A percentile compares a stretch with the other conserved stretches of the same genome.
These are phyloP conservation scores for Magnaporthales sp. DNA, from an alignment of 2,329 filamentous ascomycete genomes.

Conservation along the genomic window DNA sequence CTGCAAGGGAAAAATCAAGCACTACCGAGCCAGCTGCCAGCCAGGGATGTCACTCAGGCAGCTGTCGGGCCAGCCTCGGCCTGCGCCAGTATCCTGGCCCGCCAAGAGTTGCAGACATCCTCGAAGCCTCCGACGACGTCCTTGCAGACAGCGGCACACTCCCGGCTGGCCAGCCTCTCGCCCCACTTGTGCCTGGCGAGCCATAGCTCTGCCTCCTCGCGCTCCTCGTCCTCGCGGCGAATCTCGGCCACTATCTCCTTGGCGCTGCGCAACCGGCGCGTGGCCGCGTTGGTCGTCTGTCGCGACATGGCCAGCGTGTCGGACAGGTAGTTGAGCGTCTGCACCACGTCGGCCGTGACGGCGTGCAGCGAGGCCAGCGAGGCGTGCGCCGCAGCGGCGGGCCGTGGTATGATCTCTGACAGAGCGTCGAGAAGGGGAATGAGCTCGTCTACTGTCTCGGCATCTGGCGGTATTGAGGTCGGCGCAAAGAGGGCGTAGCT, in stretches of 20 bases:
- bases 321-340: conserved; percentile 76
- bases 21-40: background rate
- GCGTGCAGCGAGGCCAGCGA: conserved; percentile 62
- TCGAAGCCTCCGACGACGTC: conserved; percentile 92
- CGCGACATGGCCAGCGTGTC: conserved; percentile 92
- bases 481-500: conserved; percentile 64
- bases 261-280: conserved; percentile 68
- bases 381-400: conserved; percentile 51
- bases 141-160: conserved; percentile 75
- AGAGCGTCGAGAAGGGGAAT: conserved; percentile 58
- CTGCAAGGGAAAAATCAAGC: background rate
- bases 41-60: conserved; percentile 3
- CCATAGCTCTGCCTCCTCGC: conserved; percentile 76
- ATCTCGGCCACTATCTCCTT: conserved; percentile 83
- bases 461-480: conserved; percentile 51
- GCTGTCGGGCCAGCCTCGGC: conserved; percentile 39
- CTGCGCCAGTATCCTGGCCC: conserved; percentile 62
- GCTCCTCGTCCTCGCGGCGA: conserved; percentile 70
- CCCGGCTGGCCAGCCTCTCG: conserved; percentile 62
- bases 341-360: conserved; percentile 63
- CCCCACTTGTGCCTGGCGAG: conserved; percentile 79
- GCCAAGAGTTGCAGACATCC: conserved; percentile 78
- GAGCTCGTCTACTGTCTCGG: conserved; percentile 59
- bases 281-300: conserved; percentile 76
- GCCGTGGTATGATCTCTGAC: conserved; percentile 57